phyloP scores from a whole-genome alignment of 345 rosid species.

The Cardamine occulta region DNA sequence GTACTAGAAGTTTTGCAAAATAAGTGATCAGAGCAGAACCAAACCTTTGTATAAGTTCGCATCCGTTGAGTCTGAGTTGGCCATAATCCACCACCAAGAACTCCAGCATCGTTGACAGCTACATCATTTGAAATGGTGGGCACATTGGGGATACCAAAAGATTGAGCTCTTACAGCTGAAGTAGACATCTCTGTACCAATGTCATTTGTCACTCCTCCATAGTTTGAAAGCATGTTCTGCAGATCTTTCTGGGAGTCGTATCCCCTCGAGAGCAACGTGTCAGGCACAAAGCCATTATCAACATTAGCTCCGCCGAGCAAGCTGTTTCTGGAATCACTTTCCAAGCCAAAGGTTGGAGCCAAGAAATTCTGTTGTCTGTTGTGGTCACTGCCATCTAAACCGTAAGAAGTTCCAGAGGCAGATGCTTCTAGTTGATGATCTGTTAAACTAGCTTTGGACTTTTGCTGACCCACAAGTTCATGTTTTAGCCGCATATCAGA shows the following conservation, averaged over 20 bases:
- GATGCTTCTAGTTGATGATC: conserved; percentile 95
- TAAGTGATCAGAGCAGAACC: conserved; percentile 12
- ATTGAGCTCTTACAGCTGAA: conserved; percentile 86
- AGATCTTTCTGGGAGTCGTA: conserved; percentile 95
- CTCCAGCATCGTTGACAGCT: conserved; percentile 73
- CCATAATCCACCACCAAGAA: conserved; percentile 83
- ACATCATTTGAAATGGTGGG: conserved; percentile 79
- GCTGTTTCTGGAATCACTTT: conserved; percentile 68
- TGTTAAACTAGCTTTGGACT: conserved; percentile 62
- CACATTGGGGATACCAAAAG: conserved; percentile 85
- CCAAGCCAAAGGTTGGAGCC: conserved; percentile 75
- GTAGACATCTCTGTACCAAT: conserved; percentile 90
- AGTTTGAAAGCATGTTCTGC: conserved; percentile 84
- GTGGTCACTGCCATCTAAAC: conserved; percentile 65
- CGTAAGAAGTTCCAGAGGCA: conserved; percentile 91
- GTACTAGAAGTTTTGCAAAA: not conserved
- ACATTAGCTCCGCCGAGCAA: conserved; percentile 67
- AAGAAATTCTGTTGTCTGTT: conserved; percentile 74
- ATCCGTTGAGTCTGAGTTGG: conserved; percentile 80
- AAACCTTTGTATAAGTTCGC: conserved; percentile 96
- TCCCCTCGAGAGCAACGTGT: conserved; percentile 79
- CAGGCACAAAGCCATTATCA: conserved; percentile 69
- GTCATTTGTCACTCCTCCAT: conserved; percentile 75
- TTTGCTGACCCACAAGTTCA: conserved; percentile 64
- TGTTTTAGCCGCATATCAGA: conserved; percentile 49